Percentiles rank a stretch among this genome's conserved stretches.
These are phyloP conservation scores for Apiospora phragmitis DNA, from an alignment of 2,329 filamentous ascomycete genomes.

Conservation along the genomic window DNA sequence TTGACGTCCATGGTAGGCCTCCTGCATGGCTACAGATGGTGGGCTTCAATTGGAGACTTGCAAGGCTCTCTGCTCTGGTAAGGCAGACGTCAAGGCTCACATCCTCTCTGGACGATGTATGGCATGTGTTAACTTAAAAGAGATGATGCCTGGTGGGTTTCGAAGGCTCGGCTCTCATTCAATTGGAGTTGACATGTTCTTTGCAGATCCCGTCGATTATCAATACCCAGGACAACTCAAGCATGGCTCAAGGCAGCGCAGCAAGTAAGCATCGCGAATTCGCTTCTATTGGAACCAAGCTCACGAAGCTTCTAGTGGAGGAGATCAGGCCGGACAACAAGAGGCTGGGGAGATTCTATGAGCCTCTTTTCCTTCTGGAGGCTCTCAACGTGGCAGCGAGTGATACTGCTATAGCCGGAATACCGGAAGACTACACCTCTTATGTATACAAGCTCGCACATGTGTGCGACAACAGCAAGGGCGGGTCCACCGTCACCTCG, in stretches of 20 bases:
- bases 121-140: neutral
- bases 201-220: neutral
- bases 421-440: neutral
- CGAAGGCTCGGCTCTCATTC: neutral
- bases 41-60: neutral
- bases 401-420: neutral
- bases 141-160: neutral
- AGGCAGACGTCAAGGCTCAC: neutral
- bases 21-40: neutral
- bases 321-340: neutral
- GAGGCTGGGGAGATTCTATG: neutral
- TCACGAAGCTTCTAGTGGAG: neutral
- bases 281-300: neutral
- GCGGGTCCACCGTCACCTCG: slow-evolving; percentile 14
- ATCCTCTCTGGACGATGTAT: neutral
- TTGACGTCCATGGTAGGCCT: neutral
- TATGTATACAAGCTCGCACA: slow-evolving; percentile 17
- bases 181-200: neutral
- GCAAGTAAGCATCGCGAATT: neutral
- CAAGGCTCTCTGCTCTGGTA: neutral
- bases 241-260: neutral
- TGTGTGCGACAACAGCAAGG: slow-evolving; percentile 14
- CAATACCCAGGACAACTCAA: neutral
- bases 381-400: neutral
- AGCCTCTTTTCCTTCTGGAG: neutral